Base-by-base conservation (phyloP, 225 moss, liverwort and hornwort genomes). In the Asterella californica region DNA sequence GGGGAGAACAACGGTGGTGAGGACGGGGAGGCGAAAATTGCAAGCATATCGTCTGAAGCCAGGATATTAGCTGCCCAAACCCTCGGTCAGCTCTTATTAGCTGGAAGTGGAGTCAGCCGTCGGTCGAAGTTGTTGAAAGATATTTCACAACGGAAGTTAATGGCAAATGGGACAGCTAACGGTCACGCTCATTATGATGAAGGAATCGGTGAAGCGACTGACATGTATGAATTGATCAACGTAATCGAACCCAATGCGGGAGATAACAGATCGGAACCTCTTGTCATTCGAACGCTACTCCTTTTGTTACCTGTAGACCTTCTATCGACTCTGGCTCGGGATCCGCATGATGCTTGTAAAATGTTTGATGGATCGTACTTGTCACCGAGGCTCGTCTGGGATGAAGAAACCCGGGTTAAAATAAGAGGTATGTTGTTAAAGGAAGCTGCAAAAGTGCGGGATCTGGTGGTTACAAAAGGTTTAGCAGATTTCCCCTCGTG, bases 61-160 rank as follows among this genome's bases (percentile, higher is more conserved):
- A 91, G 95, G 57, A 76, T 90, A 37, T 54, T 95, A 50, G 93
- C 93, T 47, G 99, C 99, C 33, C 93, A 93, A 83, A 92, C 87
- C 64, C 91, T 99, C 67, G 99, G 95, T 53, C 95, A 99, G 85
- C 92, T 99, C 73, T 85, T 99, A 74, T 69, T 99, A 82, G 99
- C 99, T 79, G 95, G 90, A 65, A 99, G 92, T 85, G 95, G 99
- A 79, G 95, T 99, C 6, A 99, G 95, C 83, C 91, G 99, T 42
- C 92, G 99, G 50, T 90, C 92, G 42, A 99, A 99, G 82, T 92
- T 99, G 70, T 84, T 95, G 60, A 80, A 90, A 77, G 99, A 99
- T 81, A 91, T 99, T 34, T 93, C 99, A 49, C 88, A 88, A 81
- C 91, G 87, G 49, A 99, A 99, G 88, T 74, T 79, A 57, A 61